Conservation (phyloP, 495 filamentous ascomycete species). For the Bryoglossum gracile region DNA sequence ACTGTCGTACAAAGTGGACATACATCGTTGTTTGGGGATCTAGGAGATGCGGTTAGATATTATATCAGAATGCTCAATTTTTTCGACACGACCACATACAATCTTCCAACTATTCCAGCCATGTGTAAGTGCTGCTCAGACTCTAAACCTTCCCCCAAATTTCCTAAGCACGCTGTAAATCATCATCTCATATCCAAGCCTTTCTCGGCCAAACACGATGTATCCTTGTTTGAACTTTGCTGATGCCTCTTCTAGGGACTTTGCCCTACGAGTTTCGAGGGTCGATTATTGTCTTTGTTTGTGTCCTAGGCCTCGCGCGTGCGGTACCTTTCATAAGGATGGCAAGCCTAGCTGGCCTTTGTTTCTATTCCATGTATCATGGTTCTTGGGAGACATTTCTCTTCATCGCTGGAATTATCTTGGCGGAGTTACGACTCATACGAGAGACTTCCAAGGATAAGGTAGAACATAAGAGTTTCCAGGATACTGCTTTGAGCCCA, state of each 20-base stretch:
- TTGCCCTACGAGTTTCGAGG: conserved; percentile 6
- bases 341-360: neutral
- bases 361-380: conserved; percentile 1
- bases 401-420: conserved; percentile 1
- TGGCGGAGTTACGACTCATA: conserved; percentile 6
- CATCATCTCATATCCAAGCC: no score
- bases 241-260: no score
- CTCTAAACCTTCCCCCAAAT: no score
- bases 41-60: neutral
- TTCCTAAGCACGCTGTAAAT: no score
- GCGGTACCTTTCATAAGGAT: neutral
- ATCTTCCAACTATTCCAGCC: neutral
- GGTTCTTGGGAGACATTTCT: conserved; percentile 1
- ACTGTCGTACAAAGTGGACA: no score
- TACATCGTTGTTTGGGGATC: neutral
- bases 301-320: neutral
- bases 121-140: conserved; percentile 1
- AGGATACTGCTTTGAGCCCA: no score
- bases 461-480: no score
- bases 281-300: conserved; percentile 4
- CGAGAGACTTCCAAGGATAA: neutral
- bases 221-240: no score
- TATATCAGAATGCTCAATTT: neutral
- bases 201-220: no score
- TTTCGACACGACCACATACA: neutral